Evolutionary conservation across 2,329 filamentous ascomycete species (phyloP), one percentile per base, ranked within the genome.

Genomic region (Paecilomyces sp.): DNA sequence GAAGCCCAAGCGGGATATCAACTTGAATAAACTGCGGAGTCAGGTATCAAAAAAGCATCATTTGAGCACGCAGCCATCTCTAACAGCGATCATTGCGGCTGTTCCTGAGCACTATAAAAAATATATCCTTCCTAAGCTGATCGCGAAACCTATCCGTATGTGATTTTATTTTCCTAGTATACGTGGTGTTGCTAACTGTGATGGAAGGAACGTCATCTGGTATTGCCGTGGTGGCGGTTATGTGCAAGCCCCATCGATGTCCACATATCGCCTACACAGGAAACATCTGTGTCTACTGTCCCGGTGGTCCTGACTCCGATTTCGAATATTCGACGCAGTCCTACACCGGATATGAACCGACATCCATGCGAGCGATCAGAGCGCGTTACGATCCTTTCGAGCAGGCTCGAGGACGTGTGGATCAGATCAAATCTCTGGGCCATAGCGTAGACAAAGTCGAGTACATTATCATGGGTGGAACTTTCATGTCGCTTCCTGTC

Each of bases 41-140:
- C 92, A 92, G 72, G 86, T 96, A 63, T 85, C 94, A 54, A 96
- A 94, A 79, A 97, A 97, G 79, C 92, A 97, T 79, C 89, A 87
- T 73, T 81, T 99, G 62, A 88, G 86, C 74, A 91, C 86, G 62
- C 90, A 96, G 67, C 94, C 94, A 33, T 91, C 95, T 28, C 80
- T 99, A 64, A 97, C 93, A 8, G 93, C 94, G 61, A 99, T 99
- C 71, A 97, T 99, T 71, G 91, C 94, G 58, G 94, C 94, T 9
- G 93, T 99, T 36, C 95, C 95, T n/a, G 94, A 99, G 74, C 92
- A 97, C 74, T 97, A 97, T 80, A 99, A 97, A 82, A 99, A 97
- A 79, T 97, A 97, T 70, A 97, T 99, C 62, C 78, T 97, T 63
- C 94, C 92, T 22, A 96, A 96, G 77, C 81, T 99, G 63, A 92